These are phyloP conservation scores for Tuber calosporum DNA, from an alignment of 495 filamentous ascomycete species.

Conservation along the genomic window DNA sequence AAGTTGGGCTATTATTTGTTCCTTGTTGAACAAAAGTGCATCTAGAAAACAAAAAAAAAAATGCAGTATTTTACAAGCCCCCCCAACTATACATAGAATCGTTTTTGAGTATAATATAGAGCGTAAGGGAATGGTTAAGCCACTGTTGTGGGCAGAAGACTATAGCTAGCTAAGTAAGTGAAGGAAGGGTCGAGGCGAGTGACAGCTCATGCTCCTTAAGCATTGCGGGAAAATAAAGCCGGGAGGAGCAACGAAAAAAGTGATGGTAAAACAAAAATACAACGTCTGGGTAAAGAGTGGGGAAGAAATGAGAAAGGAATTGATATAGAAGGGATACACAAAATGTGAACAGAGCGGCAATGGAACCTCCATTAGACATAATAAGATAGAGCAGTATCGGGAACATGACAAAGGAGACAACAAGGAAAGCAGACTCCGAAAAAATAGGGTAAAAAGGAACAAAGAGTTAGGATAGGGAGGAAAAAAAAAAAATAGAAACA, in stretches of 20 bases:
- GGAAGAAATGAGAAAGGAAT: background rate
- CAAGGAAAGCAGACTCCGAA: background rate
- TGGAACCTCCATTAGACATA: slow-evolving; percentile 1
- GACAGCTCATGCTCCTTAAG: background rate
- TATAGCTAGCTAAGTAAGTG: background rate
- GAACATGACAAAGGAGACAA: background rate
- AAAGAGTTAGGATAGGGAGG: background rate
- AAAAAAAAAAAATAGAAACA: no score
- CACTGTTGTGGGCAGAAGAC: background rate
- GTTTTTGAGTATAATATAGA: background rate
- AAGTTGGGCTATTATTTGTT: background rate
- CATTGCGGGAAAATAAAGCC: background rate
- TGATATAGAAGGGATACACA: background rate
- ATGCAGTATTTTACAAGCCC: background rate
- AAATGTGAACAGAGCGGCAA: background rate
- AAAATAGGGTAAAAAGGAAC: background rate
- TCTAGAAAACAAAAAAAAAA: background rate
- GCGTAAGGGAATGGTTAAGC: background rate
- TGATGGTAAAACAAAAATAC: background rate
- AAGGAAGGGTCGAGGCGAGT: background rate
- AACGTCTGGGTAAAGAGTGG: no score
- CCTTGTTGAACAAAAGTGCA: background rate
- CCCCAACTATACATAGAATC: background rate
- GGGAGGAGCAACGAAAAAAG: background rate
- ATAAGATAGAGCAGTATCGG: background rate